A percentile compares a stretch with the other conserved stretches of the same genome.
These are phyloP conservation scores for Rhodotorula graminis DNA, from an alignment of 768 basidiomycete genomes.

Conservation along the genomic window DNA sequence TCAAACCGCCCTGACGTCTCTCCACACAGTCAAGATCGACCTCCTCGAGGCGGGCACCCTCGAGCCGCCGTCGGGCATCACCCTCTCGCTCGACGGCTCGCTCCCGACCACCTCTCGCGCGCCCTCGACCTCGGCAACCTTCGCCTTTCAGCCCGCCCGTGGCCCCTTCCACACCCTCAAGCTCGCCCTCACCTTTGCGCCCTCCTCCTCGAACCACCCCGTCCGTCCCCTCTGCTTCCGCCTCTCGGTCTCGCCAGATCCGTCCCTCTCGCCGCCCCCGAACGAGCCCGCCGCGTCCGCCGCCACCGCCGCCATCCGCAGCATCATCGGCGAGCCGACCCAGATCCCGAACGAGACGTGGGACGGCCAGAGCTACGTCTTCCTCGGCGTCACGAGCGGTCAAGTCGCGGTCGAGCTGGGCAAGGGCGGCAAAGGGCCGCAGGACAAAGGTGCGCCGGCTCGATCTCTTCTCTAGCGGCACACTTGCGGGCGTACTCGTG, in stretches of 20 bases:
- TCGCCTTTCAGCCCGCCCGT: slow-evolving; percentile 16
- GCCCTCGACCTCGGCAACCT: background rate
- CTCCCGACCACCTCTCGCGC: background rate
- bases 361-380: slow-evolving; percentile 23
- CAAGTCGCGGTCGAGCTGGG: background rate
- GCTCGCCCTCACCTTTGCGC: background rate
- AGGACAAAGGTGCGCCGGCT: slow-evolving; percentile 7
- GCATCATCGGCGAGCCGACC: background rate
- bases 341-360: slow-evolving; percentile 5
- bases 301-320: background rate
- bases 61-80: background rate
- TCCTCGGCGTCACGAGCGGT: slow-evolving; percentile 20
- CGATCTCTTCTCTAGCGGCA: too few relatives aligned
- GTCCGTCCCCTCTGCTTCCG: slow-evolving; percentile 1
- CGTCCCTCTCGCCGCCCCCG: too few relatives aligned
- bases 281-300: background rate
- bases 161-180: slow-evolving; percentile 18
- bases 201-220: background rate
- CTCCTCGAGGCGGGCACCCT: background rate
- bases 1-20: background rate
- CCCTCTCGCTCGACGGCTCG: background rate
- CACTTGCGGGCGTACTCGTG: too few relatives aligned
- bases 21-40: background rate
- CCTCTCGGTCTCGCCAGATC: background rate
- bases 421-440: background rate